Percentiles rank a stretch among this genome's conserved stretches.
phyloP scores from a whole-genome alignment of 306 rosid species.

The Medicago truncatula region MtrunA17r5.0-ANR NC_053049.1:4870001-4870500 shows the following conservation, averaged over 20 bases:
- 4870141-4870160: not conserved
- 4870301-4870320: constrained; percentile 63
- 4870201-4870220: constrained; percentile 42
- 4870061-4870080: too few relatives aligned
- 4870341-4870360: constrained; percentile 47
- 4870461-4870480: not conserved
- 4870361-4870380: constrained; percentile 37
- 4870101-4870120: too few relatives aligned
- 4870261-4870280: constrained; percentile 51
- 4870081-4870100: too few relatives aligned
- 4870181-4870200: not conserved
- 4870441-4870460: not conserved
- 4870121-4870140: too few relatives aligned
- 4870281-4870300: constrained; percentile 42
- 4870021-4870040: too few relatives aligned
- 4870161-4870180: not conserved
- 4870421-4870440: not conserved
- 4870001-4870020: too few relatives aligned
- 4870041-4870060: too few relatives aligned
- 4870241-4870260: constrained; percentile 49
- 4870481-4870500: too few relatives aligned
- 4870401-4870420: not conserved
- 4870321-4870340: constrained; percentile 45
- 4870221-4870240: constrained; percentile 50
- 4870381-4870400: constrained; percentile 29